Evolutionary conservation across 768 basidiomycete species (phyloP).

Genomic region (Scleroderma bovista): DNA sequence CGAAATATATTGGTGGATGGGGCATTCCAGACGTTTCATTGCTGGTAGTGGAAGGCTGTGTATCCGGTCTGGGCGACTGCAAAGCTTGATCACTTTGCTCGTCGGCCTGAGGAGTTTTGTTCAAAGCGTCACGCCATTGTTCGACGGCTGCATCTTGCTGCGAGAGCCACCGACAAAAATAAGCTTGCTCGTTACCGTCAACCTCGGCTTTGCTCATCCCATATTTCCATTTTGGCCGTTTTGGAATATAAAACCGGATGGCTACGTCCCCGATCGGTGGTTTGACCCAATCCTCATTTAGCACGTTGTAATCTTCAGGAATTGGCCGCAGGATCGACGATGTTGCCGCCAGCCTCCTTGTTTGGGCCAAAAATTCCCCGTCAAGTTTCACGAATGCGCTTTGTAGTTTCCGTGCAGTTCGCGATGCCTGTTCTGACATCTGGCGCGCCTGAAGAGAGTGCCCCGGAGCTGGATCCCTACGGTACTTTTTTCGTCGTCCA

Average conservation of each 20-base stretch:
- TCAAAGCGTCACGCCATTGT: conserved; percentile 40
- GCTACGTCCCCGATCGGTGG: conserved; percentile 27
- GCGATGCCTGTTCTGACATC: conserved; percentile 30
- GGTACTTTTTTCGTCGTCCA: conserved; percentile 8
- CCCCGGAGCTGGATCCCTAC: conserved; percentile 1
- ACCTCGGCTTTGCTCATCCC: conserved; percentile 86
- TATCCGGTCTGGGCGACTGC: conserved; percentile 2
- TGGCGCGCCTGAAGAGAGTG: conserved; percentile 5
- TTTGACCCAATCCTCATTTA: conserved; percentile 15
- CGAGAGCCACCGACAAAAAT: conserved; percentile 74
- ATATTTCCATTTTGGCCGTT: conserved; percentile 81
- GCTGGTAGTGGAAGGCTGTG: conserved; percentile 2
- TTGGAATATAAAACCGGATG: conserved; percentile 35
- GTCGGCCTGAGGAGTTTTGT: neutral
- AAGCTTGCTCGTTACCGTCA: conserved; percentile 83
- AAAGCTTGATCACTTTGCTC: neutral
- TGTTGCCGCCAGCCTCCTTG: conserved; percentile 49
- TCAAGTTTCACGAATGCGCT: conserved; percentile 67
- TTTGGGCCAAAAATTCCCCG: conserved; percentile 52
- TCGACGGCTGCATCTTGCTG: conserved; percentile 55
- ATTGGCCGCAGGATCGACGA: conserved; percentile 56
- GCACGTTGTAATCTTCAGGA: conserved; percentile 32
- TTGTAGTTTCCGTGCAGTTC: conserved; percentile 49
- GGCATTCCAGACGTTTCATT: conserved; percentile 36
- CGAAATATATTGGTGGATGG: conserved; percentile 72